Base-by-base conservation (phyloP, 352 stramenopile genomes). In the Phytophthora sp. region DNA sequence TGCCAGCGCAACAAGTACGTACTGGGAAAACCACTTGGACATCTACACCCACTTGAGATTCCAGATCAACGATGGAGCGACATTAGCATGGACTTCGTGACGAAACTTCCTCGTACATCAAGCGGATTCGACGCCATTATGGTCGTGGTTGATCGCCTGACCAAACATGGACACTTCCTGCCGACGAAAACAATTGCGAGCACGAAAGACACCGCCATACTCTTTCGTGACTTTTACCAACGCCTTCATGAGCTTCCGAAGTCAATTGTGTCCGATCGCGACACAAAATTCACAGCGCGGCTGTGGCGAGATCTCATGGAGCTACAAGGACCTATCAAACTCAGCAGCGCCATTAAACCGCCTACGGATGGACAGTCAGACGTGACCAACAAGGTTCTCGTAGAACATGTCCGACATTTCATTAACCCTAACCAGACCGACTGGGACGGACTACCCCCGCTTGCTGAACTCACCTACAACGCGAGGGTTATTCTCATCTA, bases 1-100 rank as follows among this genome's bases (percentile, higher is more conserved):
- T 69, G 45, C 11, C 36, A 60, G 30, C 53, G 53, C 1, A 57
- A 47, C 21, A 65, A 55, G 8, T 45, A 49, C 11, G 20, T 49
- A 0, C 54, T 38, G 1, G 29, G 23, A 4, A 65, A 69, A 26
- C 23, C 29, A 3, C 33, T 12, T 7, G 62, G 21, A 6, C 45
- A 53, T 3, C 27, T 59, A 4, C 46, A 65, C 12, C 62, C 54
- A 16, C 24, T 69, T 3, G 62, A 69, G 1, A 54, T 69, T 21
- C 54, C 36, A 9, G 35, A 41, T 3, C 2, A 21, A 16, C 33
- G 45, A 13, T 64, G 45, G 36, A 41, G n/a, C 12, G 42, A 69
- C 23, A 63, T 63, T 13, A 59, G 39, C 2, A 54, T 65, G 20
- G 54, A 64, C 6, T 69, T 64, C n/a, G 42, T 69, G n/a, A 53